These are phyloP conservation scores for Heliamphora pulchella DNA, from an alignment of 179 eudicot genomes.

Conservation along the genomic window DNA sequence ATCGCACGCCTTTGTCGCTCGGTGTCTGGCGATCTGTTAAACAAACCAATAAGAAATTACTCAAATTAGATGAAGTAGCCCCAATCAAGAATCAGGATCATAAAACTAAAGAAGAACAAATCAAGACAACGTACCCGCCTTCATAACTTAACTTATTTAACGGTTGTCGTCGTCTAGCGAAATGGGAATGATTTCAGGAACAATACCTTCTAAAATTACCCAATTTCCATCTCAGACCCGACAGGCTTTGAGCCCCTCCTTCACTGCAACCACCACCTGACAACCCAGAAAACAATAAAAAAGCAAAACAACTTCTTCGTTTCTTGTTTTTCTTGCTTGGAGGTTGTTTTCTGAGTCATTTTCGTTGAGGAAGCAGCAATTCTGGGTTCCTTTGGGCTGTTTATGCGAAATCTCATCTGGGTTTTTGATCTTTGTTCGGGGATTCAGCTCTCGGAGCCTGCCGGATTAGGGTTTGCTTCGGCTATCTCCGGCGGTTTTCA, in stretches of 20 bases:
- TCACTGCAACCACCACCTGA: background rate
- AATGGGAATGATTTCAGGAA: background rate
- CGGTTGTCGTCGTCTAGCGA: conserved; percentile 4
- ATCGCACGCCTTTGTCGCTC: conserved; percentile 2
- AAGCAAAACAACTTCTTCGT: background rate
- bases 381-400: background rate
- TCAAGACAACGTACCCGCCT: background rate
- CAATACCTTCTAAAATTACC: background rate
- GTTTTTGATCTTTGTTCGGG: background rate
- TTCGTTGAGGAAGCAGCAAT: background rate
- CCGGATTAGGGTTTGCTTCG: background rate
- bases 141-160: background rate
- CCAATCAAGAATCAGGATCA: too few relatives aligned
- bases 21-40: background rate
- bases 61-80: too few relatives aligned
- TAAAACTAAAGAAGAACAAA: background rate
- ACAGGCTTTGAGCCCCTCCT: background rate
- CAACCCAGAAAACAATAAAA: background rate
- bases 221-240: background rate
- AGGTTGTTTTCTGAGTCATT: background rate
- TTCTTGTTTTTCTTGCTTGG: background rate
- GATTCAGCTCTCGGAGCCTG: conserved; percentile 4
- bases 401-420: conserved; percentile 4
- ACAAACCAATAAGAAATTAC: background rate
- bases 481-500: background rate